These are phyloP conservation scores for Exophiala sp. DNA, from an alignment of 2,329 filamentous ascomycete species.

Conservation along the genomic window DNA sequence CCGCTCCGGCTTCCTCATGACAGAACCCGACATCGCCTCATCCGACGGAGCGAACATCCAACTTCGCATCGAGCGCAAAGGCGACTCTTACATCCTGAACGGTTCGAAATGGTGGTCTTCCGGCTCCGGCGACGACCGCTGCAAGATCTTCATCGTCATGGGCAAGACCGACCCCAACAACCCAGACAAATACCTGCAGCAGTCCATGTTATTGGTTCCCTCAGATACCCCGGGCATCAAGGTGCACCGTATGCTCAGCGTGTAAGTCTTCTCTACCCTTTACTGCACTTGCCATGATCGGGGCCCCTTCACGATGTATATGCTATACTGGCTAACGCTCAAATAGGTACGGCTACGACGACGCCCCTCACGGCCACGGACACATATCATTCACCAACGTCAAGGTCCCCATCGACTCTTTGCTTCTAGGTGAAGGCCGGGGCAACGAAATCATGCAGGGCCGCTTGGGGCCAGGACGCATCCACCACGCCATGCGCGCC, in stretches of 20 bases:
- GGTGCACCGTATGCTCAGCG: conserved; percentile 88
- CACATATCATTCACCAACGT: conserved; percentile 89
- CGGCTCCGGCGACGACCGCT: conserved; percentile 87
- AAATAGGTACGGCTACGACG: conserved; percentile 72
- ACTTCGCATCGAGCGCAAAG: conserved; percentile 75
- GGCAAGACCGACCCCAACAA: conserved; percentile 80
- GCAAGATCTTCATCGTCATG: conserved; percentile 93
- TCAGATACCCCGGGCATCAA: conserved; percentile 77
- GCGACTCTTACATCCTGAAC: conserved; percentile 86
- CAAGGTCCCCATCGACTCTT: conserved; percentile 72
- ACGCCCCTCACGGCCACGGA: conserved; percentile 96
- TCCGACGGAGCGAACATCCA: conserved; percentile 92
- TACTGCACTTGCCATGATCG: too few species aligned
- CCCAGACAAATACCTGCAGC: conserved; percentile 77
- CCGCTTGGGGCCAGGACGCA: conserved; percentile 88
- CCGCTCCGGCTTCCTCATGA: conserved; percentile 89
- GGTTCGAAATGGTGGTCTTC: conserved; percentile 99
- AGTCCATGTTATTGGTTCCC: conserved; percentile 88
- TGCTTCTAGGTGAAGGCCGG: conserved; percentile 87
- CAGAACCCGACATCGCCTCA: conserved; percentile 81
- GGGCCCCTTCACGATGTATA: too few species aligned
- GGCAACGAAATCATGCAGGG: conserved; percentile 99
- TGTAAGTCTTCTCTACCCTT: conserved; percentile 45
- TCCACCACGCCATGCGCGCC: conserved; percentile 95
- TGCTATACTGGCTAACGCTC: too few species aligned